Base-by-base conservation (phyloP, 140 eudicot genomes). In the Eryngium alpinum region DNA sequence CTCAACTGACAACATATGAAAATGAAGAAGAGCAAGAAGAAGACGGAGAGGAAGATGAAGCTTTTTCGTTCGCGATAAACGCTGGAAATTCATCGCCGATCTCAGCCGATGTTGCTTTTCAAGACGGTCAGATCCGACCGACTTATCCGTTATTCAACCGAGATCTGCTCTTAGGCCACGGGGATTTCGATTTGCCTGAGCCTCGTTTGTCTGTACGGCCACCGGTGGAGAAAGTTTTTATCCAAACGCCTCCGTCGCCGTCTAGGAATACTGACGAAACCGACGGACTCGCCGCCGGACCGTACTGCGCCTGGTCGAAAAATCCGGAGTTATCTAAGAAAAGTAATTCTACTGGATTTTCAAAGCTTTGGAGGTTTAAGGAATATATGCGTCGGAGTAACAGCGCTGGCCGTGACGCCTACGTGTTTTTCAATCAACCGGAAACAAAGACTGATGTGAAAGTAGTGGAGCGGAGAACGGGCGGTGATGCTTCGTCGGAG, bases 301-400 rank as follows among this genome's bases (percentile, higher is more conserved):
- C 97, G 34, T 91, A 79, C 78, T 90, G 96, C 78, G 83, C 65
- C 4, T 86, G 91, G 96, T 53, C 93, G 6, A 84, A 81, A 31
- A 82, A 85, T n/a, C 85, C 90, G 75, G 93, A 90, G 84, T 77
- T 79, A 16, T 87, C 88, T 65, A 87, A 87, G 84, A 94, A 94
- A 87, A 92, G 98, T 81, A 92, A 92, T 84, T 94, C 98, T 24
- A 94, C 98, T 15, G 98, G 97, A 5, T 94, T 94, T 76, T 92
- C 98, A 27, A 94, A 89, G 91, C 91, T 94, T 1, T 90, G 96
- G 96, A 86, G 97, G 82, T 82, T 94, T 12, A 88, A 79, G 14
- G 98, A 94, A 1, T 79, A 76, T 52, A 80, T 87, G 44, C 69
- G 75, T 28, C 82, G 97, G 90, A 89, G 97, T 57, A 79, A 92